Percentiles rank a stretch among this genome's conserved stretches.
These are phyloP conservation scores for Neocallimastix lanati DNA, from an alignment of 192 early-diverging fungal genomes.

Conservation along the genomic window DNA sequence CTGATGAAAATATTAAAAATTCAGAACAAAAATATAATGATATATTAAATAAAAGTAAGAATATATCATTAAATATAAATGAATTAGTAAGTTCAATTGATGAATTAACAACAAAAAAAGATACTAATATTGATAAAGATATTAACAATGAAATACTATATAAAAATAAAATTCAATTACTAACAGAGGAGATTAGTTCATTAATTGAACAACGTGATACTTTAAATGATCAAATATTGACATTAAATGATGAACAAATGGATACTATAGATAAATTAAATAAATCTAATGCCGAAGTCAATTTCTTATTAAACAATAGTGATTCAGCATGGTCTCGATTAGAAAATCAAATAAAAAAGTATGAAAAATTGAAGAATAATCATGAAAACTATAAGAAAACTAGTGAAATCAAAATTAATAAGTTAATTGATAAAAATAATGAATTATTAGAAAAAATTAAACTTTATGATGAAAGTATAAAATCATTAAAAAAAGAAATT, in stretches of 20 bases:
- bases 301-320: neutral
- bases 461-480: neutral
- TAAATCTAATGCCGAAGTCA: neutral
- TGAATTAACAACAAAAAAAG: neutral
- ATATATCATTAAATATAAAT: neutral
- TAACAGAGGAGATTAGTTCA: neutral
- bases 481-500: neutral
- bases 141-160: neutral
- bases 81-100: neutral
- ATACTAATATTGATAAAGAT: neutral
- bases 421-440: neutral
- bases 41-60: neutral
- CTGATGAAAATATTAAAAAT: neutral
- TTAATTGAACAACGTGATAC: neutral
- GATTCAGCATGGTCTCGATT: neutral
- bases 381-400: neutral
- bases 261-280: neutral
- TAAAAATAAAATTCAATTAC: neutral
- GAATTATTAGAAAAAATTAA: neutral
- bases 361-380: neutral
- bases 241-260: neutral
- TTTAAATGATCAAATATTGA: neutral
- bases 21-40: neutral
- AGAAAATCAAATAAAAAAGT: neutral
- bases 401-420: neutral